Conservation (phyloP, 306 rosid genomes). For the Cucurbita moschata region DNA sequence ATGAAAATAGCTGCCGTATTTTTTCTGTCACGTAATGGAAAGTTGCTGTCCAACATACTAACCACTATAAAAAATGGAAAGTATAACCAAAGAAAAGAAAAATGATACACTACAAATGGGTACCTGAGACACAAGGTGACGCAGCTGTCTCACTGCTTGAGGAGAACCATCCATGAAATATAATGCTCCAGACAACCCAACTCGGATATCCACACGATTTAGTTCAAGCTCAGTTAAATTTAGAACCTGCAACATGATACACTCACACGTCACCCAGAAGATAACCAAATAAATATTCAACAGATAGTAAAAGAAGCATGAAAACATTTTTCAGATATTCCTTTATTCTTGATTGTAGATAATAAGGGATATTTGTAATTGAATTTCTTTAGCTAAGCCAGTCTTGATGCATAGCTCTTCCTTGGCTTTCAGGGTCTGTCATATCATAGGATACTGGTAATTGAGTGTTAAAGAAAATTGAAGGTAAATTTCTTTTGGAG, state of each 20-base stretch:
- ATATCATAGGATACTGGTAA: too few relatives aligned
- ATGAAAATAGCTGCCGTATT: neutral
- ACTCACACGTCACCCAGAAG: neutral
- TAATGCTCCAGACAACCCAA: conserved; percentile 81
- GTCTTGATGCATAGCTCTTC: neutral
- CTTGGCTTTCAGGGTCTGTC: neutral
- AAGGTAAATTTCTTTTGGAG: neutral
- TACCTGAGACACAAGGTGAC: conserved; percentile 96
- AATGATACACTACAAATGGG: conserved; percentile 16
- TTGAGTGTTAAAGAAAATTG: neutral
- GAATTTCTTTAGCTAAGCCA: neutral
- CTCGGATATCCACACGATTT: conserved; percentile 90
- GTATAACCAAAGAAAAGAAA: neutral
- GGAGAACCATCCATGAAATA: conserved; percentile 98
- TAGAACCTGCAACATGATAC: conserved; percentile 52
- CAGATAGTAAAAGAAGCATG: neutral
- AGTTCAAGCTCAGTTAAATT: conserved; percentile 91
- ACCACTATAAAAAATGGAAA: neutral
- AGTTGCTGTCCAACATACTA: neutral
- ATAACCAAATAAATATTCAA: neutral
- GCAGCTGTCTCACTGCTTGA: conserved; percentile 94
- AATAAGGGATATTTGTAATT: neutral
- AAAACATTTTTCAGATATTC: neutral
- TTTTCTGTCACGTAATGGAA: neutral
- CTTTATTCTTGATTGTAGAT: neutral